These are phyloP conservation scores for Circinella umbellata DNA, from an alignment of 371 early-diverging fungal species.

Conservation along the genomic window DNA sequence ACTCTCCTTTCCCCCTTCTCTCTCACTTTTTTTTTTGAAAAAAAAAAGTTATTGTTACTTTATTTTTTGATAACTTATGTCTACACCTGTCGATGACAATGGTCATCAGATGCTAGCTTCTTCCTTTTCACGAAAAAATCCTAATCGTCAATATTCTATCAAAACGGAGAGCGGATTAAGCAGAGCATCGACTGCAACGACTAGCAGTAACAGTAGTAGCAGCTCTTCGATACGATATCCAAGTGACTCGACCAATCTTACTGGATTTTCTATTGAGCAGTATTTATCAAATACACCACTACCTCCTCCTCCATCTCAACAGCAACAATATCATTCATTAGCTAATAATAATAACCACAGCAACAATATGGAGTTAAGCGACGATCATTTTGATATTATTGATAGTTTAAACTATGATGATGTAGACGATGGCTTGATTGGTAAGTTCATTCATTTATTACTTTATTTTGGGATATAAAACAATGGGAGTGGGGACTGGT, in stretches of 20 bases:
- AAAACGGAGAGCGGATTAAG: constrained; percentile 11
- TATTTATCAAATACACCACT: constrained; percentile 10
- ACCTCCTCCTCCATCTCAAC: constrained; percentile 16
- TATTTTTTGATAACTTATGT: constrained; percentile 9
- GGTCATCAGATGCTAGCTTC: constrained; percentile 14
- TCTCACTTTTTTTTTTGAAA: constrained; percentile 4
- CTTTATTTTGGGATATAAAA: too few relatives aligned
- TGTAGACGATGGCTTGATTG: constrained; percentile 43
- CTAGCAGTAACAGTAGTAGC: constrained; percentile 5
- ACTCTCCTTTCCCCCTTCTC: background rate
- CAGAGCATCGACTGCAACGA: constrained; percentile 18
- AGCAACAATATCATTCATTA: background rate
- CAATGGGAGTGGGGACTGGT: too few relatives aligned
- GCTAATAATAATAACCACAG: background rate
- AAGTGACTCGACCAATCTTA: constrained; percentile 15
- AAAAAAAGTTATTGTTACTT: background rate
- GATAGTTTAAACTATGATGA: constrained; percentile 50
- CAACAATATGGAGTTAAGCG: constrained; percentile 1
- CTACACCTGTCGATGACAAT: constrained; percentile 20
- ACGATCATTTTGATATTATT: constrained; percentile 44
- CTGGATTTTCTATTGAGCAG: constrained; percentile 7
- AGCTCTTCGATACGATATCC: constrained; percentile 14
- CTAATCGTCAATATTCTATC: background rate
- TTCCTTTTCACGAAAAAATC: constrained; percentile 8
- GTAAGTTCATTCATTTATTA: constrained; percentile 18